Evolutionary conservation across 352 stramenopile genomes (phyloP).

Genomic region (Globisporangium ultimum): DNA sequence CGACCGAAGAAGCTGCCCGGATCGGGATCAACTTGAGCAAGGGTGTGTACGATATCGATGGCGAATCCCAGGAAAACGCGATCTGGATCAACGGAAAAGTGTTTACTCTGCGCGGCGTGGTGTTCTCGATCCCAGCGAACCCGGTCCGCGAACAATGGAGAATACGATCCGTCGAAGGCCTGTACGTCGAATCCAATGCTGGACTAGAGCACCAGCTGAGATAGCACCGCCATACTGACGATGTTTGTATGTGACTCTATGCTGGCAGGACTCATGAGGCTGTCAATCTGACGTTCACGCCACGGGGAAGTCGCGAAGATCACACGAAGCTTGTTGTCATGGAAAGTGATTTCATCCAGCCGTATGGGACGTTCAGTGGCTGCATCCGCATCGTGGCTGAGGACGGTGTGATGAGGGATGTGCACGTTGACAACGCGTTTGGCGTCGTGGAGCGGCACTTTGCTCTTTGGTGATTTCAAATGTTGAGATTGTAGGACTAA

Average conservation of each 20-base stretch:
- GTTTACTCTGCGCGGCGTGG: constrained; percentile 29
- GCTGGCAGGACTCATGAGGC: constrained; percentile 6
- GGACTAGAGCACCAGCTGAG: too few relatives aligned
- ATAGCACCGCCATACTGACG: too few relatives aligned
- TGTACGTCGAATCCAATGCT: not conserved
- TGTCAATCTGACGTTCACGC: constrained; percentile 30
- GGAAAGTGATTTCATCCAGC: constrained; percentile 41
- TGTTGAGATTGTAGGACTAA: not conserved
- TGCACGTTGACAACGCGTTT: constrained; percentile 32
- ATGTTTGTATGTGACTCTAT: not conserved
- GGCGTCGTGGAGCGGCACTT: constrained; percentile 43
- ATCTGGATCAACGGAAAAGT: constrained; percentile 42
- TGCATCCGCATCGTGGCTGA: constrained; percentile 12
- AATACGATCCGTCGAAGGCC: constrained; percentile 12
- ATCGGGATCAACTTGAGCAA: constrained; percentile 47
- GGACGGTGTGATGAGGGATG: constrained; percentile 9
- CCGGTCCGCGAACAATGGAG: constrained; percentile 16
- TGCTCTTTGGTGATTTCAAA: constrained; percentile 27
- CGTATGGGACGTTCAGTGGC: constrained; percentile 28
- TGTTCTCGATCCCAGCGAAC: constrained; percentile 23
- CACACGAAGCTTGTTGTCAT: constrained; percentile 27
- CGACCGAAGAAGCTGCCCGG: constrained; percentile 9
- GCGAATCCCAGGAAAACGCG: constrained; percentile 47
- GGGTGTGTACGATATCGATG: constrained; percentile 46
- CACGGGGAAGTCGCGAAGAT: constrained; percentile 27